Evolutionary conservation across 2,329 filamentous ascomycete genomes (phyloP).

Genomic region (Botryosphaeria agaves): DNA sequence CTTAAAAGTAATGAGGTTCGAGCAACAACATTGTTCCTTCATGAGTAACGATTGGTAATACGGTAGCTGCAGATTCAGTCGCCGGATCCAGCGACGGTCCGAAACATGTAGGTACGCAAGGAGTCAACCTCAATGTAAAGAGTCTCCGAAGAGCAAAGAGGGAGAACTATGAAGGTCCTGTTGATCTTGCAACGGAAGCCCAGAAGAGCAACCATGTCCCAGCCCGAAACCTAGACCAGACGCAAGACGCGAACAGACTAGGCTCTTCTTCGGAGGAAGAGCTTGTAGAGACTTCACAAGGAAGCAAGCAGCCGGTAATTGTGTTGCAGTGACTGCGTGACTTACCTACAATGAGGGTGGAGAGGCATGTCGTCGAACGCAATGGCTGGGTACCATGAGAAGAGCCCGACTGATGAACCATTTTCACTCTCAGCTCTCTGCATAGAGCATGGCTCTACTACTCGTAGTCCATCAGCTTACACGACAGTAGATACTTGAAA

Average conservation of each 20-base stretch:
- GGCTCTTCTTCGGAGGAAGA: slow-evolving; percentile 26
- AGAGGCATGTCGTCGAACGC: background rate
- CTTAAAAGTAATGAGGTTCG: too few species aligned
- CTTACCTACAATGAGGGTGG: background rate
- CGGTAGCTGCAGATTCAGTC: too few species aligned
- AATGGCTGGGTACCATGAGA: too few species aligned
- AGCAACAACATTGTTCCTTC: too few species aligned
- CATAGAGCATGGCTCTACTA: too few species aligned
- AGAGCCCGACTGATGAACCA: too few species aligned
- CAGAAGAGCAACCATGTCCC: slow-evolving; percentile 14
- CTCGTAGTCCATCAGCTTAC: background rate
- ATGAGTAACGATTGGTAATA: too few species aligned
- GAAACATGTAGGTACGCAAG: slow-evolving; percentile 35
- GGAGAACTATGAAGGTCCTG: slow-evolving; percentile 38
- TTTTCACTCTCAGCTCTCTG: too few species aligned
- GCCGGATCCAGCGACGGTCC: too few species aligned
- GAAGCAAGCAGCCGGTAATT: slow-evolving; percentile 27
- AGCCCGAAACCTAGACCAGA: slow-evolving; percentile 23
- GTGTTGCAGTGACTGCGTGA: background rate
- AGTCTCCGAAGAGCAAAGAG: slow-evolving; percentile 26
- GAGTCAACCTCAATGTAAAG: slow-evolving; percentile 33
- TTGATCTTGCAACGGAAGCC: slow-evolving; percentile 30
- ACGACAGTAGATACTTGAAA: background rate
- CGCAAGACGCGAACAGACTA: slow-evolving; percentile 29
- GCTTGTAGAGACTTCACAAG: slow-evolving; percentile 22